phyloP scores from a whole-genome alignment of 2,329 filamentous ascomycete species.

The Fusarium tricinctum region DNA sequence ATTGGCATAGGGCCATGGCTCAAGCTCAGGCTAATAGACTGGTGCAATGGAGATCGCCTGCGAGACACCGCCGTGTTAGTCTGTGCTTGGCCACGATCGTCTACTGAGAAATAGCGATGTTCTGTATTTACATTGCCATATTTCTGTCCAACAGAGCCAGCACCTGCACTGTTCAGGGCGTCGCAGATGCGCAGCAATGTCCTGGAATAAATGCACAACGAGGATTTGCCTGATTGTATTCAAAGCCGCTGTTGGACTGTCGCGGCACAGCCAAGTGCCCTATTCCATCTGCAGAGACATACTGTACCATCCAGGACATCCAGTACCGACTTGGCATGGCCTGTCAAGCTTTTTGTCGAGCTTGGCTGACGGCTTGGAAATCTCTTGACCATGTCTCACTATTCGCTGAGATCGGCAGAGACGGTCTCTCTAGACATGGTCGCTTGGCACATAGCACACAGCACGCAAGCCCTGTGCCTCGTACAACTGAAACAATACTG shows the following conservation, averaged over 20 bases:
- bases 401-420: conserved; percentile 25
- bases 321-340: conserved; percentile 40
- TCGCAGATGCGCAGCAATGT: conserved; percentile 11
- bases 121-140: conserved; percentile 21
- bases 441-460: not conserved
- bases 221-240: conserved; percentile 30
- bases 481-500: conserved; percentile 39
- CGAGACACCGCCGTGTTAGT: conserved; percentile 19
- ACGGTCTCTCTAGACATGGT: not conserved
- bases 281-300: too few relatives aligned
- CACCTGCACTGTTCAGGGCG: conserved; percentile 17
- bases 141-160: not conserved
- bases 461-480: not conserved
- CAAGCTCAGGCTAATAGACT: conserved; percentile 17
- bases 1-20: conserved; percentile 34
- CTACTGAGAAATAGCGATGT: conserved; percentile 7
- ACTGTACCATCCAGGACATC: not conserved
- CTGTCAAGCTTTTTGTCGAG: conserved; percentile 24
- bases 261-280: conserved; percentile 14
- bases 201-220: conserved; percentile 11
- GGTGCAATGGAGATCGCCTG: conserved; percentile 19
- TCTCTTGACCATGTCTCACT: conserved; percentile 13
- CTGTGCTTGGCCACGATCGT: conserved; percentile 9
- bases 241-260: not conserved
- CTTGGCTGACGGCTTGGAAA: conserved; percentile 33